Conservation (phyloP, 208 protist species). For the Leishmania guyanensis region DNA sequence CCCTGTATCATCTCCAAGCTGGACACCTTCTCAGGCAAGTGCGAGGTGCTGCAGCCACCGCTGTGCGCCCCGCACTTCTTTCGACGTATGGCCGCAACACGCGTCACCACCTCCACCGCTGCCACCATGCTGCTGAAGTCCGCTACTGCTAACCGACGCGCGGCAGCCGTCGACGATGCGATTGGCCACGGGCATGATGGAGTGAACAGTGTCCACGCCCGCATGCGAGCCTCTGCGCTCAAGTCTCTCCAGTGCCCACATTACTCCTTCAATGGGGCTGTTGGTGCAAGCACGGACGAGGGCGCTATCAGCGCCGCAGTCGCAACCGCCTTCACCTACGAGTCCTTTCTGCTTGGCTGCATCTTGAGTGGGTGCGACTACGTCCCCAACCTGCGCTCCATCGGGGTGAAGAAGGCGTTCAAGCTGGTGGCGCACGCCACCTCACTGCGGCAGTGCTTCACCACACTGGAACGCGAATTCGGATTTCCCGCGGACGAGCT, state of each 20-base stretch:
- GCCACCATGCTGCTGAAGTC: background rate
- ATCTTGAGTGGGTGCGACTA: slow-evolving; percentile 99
- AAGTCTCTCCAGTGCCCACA: slow-evolving; percentile 1
- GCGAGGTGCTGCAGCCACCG: slow-evolving; percentile 49
- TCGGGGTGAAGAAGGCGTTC: slow-evolving; percentile 96
- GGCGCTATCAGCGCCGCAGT: background rate
- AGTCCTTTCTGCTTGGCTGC: slow-evolving; percentile 93
- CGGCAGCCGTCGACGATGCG: background rate
- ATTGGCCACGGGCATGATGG: background rate
- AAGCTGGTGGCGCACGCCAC: slow-evolving; percentile 61
- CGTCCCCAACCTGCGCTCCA: slow-evolving; percentile 82
- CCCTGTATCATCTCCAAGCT: slow-evolving; percentile 80
- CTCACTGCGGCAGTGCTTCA: slow-evolving; percentile 57
- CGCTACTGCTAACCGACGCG: background rate
- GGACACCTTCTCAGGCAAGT: slow-evolving; percentile 50
- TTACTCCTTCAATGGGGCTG: background rate
- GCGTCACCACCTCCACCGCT: background rate
- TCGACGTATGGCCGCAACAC: slow-evolving; percentile 15
- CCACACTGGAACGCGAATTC: slow-evolving; percentile 43
- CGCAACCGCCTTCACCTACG: slow-evolving; percentile 50
- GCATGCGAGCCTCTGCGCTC: slow-evolving; percentile 14
- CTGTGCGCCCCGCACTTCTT: slow-evolving; percentile 50
- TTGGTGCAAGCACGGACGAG: background rate
- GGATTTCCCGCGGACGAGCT: slow-evolving; percentile 68
- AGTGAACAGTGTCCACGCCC: slow-evolving; percentile 2